phyloP scores from a whole-genome alignment of 176 grass and related monocot genomes.

The bread wheat (Triticum aestivum) region IWGSC_CS_RefSeq_v2.1 NC_057813.1:175289449-175289948 shows the following conservation, averaged over 20 bases:
- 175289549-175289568: not conserved
- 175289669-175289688: slow-evolving; percentile 88
- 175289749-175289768: not conserved
- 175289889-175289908: slow-evolving; percentile 79
- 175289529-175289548: not conserved
- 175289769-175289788: not conserved
- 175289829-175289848: not conserved
- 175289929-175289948: slow-evolving; percentile 38
- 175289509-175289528: not conserved
- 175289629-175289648: slow-evolving; percentile 42
- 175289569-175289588: not conserved
- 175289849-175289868: slow-evolving; percentile 46
- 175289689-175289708: slow-evolving; percentile 78
- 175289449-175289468: not conserved
- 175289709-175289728: slow-evolving; percentile 53
- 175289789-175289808: not conserved
- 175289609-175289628: not conserved
- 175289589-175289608: not conserved
- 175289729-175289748: not conserved
- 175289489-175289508: not conserved
- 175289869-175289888: slow-evolving; percentile 81
- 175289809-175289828: not conserved
- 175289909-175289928: slow-evolving; percentile 57
- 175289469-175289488: not conserved
- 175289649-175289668: slow-evolving; percentile 62